Evolutionary conservation across 176 grass and related monocot species (phyloP).

Genomic region (Aegilops sharonensis): DNA sequence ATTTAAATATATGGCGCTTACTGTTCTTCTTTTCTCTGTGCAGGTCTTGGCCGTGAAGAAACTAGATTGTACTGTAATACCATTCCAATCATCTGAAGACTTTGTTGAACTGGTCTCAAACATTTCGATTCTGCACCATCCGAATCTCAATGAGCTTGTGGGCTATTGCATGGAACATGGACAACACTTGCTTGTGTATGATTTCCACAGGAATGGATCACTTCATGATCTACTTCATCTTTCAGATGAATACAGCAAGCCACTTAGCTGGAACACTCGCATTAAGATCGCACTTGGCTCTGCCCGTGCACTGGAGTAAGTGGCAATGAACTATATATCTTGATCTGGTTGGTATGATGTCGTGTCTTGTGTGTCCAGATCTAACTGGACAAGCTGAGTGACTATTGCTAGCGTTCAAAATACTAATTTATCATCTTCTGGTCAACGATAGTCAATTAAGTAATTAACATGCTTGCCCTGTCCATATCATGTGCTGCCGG

Average conservation of each 20-base stretch:
- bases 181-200: constrained; percentile 84
- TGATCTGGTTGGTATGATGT: constrained; percentile 3
- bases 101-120: constrained; percentile 74
- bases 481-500: background rate
- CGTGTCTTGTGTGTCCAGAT: constrained; percentile 1
- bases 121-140: constrained; percentile 73
- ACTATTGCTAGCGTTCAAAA: constrained; percentile 14
- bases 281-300: constrained; percentile 96
- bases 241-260: constrained; percentile 79
- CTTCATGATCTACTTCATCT: constrained; percentile 89
- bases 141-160: constrained; percentile 81
- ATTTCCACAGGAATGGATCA: constrained; percentile 86
- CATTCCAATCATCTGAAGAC: constrained; percentile 76
- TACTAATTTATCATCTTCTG: background rate
- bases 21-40: constrained; percentile 33
- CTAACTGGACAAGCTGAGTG: constrained; percentile 11
- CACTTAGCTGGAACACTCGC: constrained; percentile 81
- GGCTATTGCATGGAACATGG: constrained; percentile 96
- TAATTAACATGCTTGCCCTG: constrained; percentile 3
- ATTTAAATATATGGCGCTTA: constrained; percentile 21
- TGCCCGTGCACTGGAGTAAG: constrained; percentile 94
- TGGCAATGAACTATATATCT: constrained; percentile 16
- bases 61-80: constrained; percentile 65
- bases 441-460: background rate
- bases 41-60: constrained; percentile 96